These are phyloP conservation scores for Dendryphion nanum DNA, from an alignment of 2,329 filamentous ascomycete genomes.

Conservation along the genomic window DNA sequence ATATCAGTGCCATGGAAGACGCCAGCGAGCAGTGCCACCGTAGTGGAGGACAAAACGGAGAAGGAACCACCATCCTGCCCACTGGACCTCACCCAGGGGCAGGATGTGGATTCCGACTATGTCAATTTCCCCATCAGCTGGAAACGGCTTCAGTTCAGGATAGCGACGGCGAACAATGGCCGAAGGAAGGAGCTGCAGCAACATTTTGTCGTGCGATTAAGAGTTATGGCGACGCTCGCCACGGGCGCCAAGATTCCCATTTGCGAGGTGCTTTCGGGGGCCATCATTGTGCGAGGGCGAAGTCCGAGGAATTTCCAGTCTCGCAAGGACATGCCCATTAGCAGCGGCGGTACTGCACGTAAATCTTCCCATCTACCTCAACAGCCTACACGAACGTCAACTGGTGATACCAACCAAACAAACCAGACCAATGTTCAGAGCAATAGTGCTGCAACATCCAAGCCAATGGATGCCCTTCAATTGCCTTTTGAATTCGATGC, in stretches of 20 bases:
- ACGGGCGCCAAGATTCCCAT: constrained; percentile 81
- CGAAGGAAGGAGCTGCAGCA: constrained; percentile 93
- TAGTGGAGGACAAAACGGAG: constrained; percentile 66
- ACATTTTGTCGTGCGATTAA: constrained; percentile 88
- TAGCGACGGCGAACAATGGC: constrained; percentile 94
- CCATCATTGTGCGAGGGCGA: constrained; percentile 89
- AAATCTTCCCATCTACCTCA: constrained; percentile 49
- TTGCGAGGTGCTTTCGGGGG: constrained; percentile 80
- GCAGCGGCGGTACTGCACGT: constrained; percentile 74
- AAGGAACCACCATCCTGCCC: constrained; percentile 85
- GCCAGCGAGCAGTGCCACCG: constrained; percentile 74
- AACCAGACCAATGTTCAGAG: constrained; percentile 27
- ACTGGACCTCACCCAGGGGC: constrained; percentile 63
- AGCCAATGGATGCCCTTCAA: constrained; percentile 37
- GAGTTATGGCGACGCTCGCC: constrained; percentile 77
- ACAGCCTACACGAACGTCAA: constrained; percentile 37
- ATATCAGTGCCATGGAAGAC: constrained; percentile 99
- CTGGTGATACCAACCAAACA: constrained; percentile 33
- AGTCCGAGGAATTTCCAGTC: constrained; percentile 95
- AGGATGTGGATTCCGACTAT: constrained; percentile 75
- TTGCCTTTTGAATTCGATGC: constrained; percentile 43
- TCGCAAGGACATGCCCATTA: constrained; percentile 85
- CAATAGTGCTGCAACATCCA: constrained; percentile 22
- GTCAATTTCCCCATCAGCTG: constrained; percentile 91
- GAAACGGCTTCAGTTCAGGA: constrained; percentile 90